Evolutionary conservation across 2,329 filamentous ascomycete species (phyloP), one percentile per base, ranked within the genome.

Genomic region (Lasiodiplodia citricola): DNA sequence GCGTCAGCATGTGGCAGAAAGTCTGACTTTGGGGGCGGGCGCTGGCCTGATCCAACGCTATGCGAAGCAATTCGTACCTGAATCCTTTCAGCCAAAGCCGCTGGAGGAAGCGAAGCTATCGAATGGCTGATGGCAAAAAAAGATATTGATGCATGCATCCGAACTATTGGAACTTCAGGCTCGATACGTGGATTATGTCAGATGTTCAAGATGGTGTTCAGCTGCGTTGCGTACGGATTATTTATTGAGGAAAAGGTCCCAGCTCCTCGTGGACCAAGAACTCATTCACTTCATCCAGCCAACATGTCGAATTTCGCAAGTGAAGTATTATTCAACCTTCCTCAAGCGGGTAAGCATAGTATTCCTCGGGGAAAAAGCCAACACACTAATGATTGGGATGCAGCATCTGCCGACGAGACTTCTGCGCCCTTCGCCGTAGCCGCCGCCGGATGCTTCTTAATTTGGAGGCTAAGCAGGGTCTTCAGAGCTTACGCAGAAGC

Each of bases 401-500:
- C 25, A 55, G 52, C 23, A 18, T 35, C 28, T 55, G 25, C 52
- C 25, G 52, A 55, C 2, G 52, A 55, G 28, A 25, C 31, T 5
- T 13, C 25, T 2, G 52, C 25, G 1, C 52, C 21, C 3, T 55
- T 55, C 10, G 52, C 52, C 11, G 13, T 55, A n/a, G 52, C 52
- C 13, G 52, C 52, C 41, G 60, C 60, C 21, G 44, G 60, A 21
- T 64, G 41, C 25, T 64, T 64, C 21, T 44, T 64, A 25, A 25
- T 64, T 21, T 64, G 41, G 60, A 47, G 60, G 25, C 60, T 64
- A 11, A 64, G 51, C 44, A 64, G 50, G 25, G 50, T 64, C 13
- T 52, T 64, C 41, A 37, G 51, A 16, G 60, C 60, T 18, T 64
- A 64, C 25, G 31, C 21, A 44, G 50, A 47, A 35, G 25, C 60